Conservation (phyloP, 78 protist species). For the Fonticula alba region DNA sequence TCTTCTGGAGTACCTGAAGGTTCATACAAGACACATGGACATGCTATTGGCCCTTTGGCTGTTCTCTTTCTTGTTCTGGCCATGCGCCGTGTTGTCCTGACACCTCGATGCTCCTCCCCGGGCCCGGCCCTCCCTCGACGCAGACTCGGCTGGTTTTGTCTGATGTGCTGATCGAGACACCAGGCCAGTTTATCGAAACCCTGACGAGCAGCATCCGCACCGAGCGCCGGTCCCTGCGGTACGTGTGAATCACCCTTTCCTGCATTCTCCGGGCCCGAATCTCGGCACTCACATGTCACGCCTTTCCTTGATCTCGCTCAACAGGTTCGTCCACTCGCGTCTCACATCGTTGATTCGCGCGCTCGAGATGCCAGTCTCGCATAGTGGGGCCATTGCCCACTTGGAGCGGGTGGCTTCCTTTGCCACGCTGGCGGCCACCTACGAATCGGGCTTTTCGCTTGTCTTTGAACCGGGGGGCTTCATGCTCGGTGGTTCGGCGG, state of each 20-base stretch:
- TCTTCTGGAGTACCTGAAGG: constrained; percentile 46
- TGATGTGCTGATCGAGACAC: constrained; percentile 33
- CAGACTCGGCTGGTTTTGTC: constrained; percentile 7
- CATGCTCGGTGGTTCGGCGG: too few species aligned
- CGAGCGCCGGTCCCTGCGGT: constrained; percentile 14
- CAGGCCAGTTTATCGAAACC: constrained; percentile 34
- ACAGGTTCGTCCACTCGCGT: constrained; percentile 32
- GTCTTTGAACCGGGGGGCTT: too few species aligned
- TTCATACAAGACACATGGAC: background rate
- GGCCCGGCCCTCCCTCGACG: background rate
- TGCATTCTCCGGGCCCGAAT: constrained; percentile 11
- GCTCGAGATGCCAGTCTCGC: constrained; percentile 53
- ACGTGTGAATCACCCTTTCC: too few species aligned
- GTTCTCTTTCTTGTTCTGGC: background rate
- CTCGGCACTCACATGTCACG: background rate
- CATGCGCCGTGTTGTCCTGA: background rate
- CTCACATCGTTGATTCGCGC: constrained; percentile 72
- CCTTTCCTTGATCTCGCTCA: background rate
- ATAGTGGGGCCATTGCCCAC: constrained; percentile 45
- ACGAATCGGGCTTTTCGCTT: constrained; percentile 35
- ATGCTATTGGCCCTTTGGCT: background rate
- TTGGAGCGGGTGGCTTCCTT: constrained; percentile 49
- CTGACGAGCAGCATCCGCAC: constrained; percentile 3
- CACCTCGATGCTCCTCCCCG: background rate
- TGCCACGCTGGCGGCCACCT: constrained; percentile 73